Evolutionary conservation across 768 basidiomycete genomes (phyloP), one percentile per base, ranked within the genome.

Genomic region (Mycena polygramma): DNA sequence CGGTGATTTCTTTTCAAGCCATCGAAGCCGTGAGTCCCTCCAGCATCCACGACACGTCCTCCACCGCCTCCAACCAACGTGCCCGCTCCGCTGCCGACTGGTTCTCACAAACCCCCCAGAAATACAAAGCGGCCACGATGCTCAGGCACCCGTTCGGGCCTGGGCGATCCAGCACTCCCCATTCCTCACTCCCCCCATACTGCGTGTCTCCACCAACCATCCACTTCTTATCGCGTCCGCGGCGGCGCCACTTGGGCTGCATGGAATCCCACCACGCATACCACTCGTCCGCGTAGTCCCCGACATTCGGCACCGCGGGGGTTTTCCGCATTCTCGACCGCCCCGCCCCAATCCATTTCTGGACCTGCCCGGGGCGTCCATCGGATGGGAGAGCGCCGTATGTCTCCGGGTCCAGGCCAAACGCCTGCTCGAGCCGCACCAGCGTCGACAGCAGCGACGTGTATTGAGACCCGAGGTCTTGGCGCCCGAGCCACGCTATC

Each of bases 231-330:
- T 41, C 39, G 17, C 2, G 22, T 10, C n/a, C 57, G 17, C 15
- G 17, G 10, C 7, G 15, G 5, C 57, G 57, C 57, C 57, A 58
- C n/a, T 11, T 15, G 22, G 41, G 57, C 57, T 58, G 57, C 39
- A 58, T 8, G 22, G 57, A 41, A 45, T 58, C 57, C 57, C 57
- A 58, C 57, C 57, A 58, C 8, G 8, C 41, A 9, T 37, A 45
- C 57, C 57, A 58, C 5, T 2, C 24, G 20, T 24, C n/a, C 41
- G 7, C 57, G n/a, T 43, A 58, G 7, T 9, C 2, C 22, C 8
- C 49, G 7, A 24, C n/a, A 51, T 51, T n/a, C 22, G n/a, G 2
- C 2, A 51, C 22, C 7, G 2, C 49, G 1, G 49, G 49, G n/a
- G 9, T 51, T 7, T 51, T 51, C 8, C 24, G 22, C 49, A 22